Percentiles rank a stretch among this genome's conserved stretches.
Evolutionary conservation across 1,284 basidiomycete species (phyloP).

Genomic region (Meira miltonrushii): DNA sequence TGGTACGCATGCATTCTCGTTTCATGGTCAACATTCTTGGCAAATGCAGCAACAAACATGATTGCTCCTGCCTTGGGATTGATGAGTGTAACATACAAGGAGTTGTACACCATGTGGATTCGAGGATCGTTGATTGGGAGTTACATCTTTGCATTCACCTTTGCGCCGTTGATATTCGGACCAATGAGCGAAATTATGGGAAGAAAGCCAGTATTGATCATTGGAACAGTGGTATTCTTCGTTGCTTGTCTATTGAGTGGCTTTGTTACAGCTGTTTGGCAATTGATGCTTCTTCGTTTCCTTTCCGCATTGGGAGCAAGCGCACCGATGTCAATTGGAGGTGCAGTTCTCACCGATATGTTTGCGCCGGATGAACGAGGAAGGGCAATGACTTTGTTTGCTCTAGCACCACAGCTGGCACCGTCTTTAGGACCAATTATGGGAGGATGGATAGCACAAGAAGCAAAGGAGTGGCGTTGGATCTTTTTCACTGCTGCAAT

Average conservation of each 20-base stretch:
- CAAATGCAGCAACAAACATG: constrained; percentile 10
- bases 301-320: constrained; percentile 11
- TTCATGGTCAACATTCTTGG: constrained; percentile 5
- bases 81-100: constrained; percentile 4
- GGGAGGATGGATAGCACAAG: constrained; percentile 10
- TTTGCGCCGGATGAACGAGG: constrained; percentile 7
- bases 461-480: background rate
- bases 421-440: constrained; percentile 11
- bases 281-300: constrained; percentile 9
- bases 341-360: constrained; percentile 6
- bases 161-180: constrained; percentile 7
- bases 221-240: constrained; percentile 6
- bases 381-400: constrained; percentile 12
- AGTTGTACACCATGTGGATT: constrained; percentile 3
- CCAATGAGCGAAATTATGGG: constrained; percentile 12
- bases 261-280: background rate
- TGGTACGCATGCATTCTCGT: constrained; percentile 9
- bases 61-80: constrained; percentile 8
- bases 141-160: constrained; percentile 9
- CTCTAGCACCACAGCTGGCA: constrained; percentile 12
- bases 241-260: constrained; percentile 2
- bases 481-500: constrained; percentile 1
- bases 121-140: constrained; percentile 5
- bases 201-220: constrained; percentile 4
- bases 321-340: constrained; percentile 12